These are phyloP conservation scores for Mrakia hoshinonis DNA, from an alignment of 768 basidiomycete species.

Conservation along the genomic window DNA sequence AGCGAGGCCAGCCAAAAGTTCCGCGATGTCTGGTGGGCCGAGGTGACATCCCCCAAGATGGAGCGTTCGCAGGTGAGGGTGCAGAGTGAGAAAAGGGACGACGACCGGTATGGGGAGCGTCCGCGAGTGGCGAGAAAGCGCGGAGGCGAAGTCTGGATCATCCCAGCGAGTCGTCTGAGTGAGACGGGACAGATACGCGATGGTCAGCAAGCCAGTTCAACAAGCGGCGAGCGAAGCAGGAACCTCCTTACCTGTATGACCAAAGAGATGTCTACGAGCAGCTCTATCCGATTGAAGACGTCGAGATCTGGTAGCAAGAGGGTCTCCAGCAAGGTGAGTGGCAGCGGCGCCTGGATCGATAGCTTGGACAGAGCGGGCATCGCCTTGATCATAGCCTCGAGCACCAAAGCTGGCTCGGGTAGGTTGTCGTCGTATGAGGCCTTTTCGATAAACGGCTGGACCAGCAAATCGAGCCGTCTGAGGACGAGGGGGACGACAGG, in stretches of 20 bases:
- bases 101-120: not conserved
- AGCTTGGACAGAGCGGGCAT: not conserved
- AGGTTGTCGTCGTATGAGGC: not conserved
- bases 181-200: too few relatives aligned
- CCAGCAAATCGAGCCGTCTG: not conserved
- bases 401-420: not conserved
- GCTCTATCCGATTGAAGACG: constrained; percentile 3
- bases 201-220: too few relatives aligned
- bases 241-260: not conserved
- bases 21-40: not conserved
- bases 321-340: not conserved
- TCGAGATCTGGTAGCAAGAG: not conserved
- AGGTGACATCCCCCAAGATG: constrained; percentile 8
- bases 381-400: not conserved
- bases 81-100: not conserved
- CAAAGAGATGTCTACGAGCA: not conserved
- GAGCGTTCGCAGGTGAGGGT: not conserved
- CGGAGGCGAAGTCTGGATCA: constrained; percentile 2
- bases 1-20: not conserved
- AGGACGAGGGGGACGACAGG: not conserved
- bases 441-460: constrained; percentile 10
- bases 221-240: not conserved
- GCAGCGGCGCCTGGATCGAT: constrained; percentile 6
- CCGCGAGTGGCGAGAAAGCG: constrained; percentile 7
- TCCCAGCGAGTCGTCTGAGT: constrained; percentile 6